Base-by-base conservation (phyloP, 371 early-diverging fungal genomes). In the Circinella umbellata region DNA sequence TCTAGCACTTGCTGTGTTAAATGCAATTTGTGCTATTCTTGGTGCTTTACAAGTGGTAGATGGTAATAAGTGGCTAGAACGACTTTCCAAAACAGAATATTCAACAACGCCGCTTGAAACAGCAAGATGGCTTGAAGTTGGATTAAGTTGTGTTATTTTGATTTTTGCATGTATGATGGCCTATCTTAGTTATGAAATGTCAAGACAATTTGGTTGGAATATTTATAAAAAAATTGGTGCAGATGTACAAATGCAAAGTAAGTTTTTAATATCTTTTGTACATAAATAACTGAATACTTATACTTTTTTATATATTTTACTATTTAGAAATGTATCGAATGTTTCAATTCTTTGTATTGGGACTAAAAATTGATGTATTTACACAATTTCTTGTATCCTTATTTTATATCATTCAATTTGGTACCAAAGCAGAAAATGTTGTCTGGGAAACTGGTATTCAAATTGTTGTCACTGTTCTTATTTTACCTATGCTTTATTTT, bases 271-370 rank as follows among this genome's bases (percentile, higher is more conserved):
- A 61, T 15, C 11, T 48, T 49, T 48, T 10, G 3, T 9, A 51
- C 0, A 51, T 13, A 51, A 51, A 51, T 5, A 51, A 51, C 1
- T 13, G 15, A 46, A 63, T 11, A 51, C 51, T 51, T 11, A 4
- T 62, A 14, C 27, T 47, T 37, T 47, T 47, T 9, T 11, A 3
- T 55, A 34, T 42, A 54, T 20, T 59, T 34, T 27, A 37, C 4
- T 20, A 48, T 18, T n/a, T 74, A 79, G 79, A 71, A 57, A 83
- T 80, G 80, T 83, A 83, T 54, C 74, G 80, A 36, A 75, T 72
- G 53, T 82, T 82, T 47, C 85, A 84, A 67, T 82, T 84, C 66
- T 84, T 84, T 72, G 82, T 84, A 15, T 66, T 84, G 57, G 66
- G 77, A 6, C 73, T 84, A 35, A 84, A 84, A 66, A 77, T 84